Base-by-base conservation (phyloP, 2,329 filamentous ascomycete species). In the Cytospora chrysosperma region DNA sequence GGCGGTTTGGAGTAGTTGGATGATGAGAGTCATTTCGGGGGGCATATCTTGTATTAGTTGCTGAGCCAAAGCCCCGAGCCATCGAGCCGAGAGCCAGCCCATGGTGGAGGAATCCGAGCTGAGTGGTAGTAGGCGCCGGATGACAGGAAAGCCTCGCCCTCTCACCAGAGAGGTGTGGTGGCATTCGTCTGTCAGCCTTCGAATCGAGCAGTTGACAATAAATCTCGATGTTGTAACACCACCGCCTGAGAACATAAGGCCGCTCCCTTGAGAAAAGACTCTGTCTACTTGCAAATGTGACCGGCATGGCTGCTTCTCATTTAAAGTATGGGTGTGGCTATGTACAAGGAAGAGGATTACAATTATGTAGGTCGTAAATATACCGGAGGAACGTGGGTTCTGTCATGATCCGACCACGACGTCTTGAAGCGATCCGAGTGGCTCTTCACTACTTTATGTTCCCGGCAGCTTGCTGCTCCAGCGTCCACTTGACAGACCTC, bases 401-500 rank as follows among this genome's bases (percentile, higher is more conserved):
- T 15, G 27, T 13, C 4, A 34, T 32, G 21, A 19, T 19, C 15
- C 47, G 40, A 43, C 58, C 51, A n/a, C 27, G 13, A n/a, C 27
- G 13, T 34, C 24, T 21, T 27, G 26, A 47, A 53, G 30, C 9
- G 4, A 30, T n/a, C 37, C 34, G n/a, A n/a, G 15, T 27, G 13
- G 27, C 32, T 47, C 40, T 40, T 57, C n/a, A 58, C 32, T 55
- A 24, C 59, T 59, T 47, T 12, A 40, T 56, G 27, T 56, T 56
- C 9, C 49, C 51, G 7, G 56, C 51, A 69, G 79, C 78, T 67
- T 84, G 80, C 70, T 85, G 78, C 65, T 83, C 82, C 60, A 85
- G 66, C 56, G 82, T 82, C 82, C 83, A 86, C 61, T 74, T 72
- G 21, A 87, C 83, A 12, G 82, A 79, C 61, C 79, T 78, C 67